These are phyloP conservation scores for Stagonosporopsis cucurbitacearum DNA, from an alignment of 2,329 filamentous ascomycete species.

Conservation along the genomic window DNA sequence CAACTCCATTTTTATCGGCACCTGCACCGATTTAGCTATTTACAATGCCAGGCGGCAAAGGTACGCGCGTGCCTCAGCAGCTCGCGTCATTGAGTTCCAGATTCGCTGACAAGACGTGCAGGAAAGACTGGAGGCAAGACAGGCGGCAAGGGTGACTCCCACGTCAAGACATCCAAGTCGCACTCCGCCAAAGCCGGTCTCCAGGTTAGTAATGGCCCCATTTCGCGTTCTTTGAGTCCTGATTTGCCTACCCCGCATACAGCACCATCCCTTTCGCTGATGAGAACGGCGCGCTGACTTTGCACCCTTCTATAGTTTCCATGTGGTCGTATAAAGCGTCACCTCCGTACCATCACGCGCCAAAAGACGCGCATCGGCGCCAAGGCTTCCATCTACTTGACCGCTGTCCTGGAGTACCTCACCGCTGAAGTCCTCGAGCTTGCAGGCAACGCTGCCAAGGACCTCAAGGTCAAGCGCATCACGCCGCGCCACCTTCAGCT, in stretches of 20 bases:
- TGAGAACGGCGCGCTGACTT: constrained; percentile 36
- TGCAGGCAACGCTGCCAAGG: constrained; percentile 97
- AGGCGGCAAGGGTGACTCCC: constrained; percentile 76
- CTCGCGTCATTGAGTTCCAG: constrained; percentile 26
- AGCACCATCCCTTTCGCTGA: constrained; percentile 13
- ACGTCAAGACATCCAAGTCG: constrained; percentile 89
- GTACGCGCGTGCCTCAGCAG: constrained; percentile 65
- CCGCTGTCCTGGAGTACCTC: constrained; percentile 96
- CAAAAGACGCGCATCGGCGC: constrained; percentile 99
- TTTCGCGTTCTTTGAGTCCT: constrained; percentile 23
- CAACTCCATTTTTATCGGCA: constrained; percentile 33
- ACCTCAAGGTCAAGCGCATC: constrained; percentile 99
- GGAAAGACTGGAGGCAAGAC: constrained; percentile 81
- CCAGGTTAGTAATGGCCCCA: constrained; percentile 72
- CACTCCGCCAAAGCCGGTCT: constrained; percentile 94
- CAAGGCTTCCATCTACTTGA: constrained; percentile 98
- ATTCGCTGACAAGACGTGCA: constrained; percentile 39
- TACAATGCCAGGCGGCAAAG: constrained; percentile 85
- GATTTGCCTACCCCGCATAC: constrained; percentile 30
- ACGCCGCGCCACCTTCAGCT: constrained; percentile 97
- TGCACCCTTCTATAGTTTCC: constrained; percentile 73
- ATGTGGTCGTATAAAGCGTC: constrained; percentile 99
- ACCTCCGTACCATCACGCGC: constrained; percentile 98
- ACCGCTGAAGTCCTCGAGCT: constrained; percentile 98
- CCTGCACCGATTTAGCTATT: constrained; percentile 28